These are phyloP conservation scores for Centella asiatica DNA, from an alignment of 129 eudicot species.

Conservation along the genomic window DNA sequence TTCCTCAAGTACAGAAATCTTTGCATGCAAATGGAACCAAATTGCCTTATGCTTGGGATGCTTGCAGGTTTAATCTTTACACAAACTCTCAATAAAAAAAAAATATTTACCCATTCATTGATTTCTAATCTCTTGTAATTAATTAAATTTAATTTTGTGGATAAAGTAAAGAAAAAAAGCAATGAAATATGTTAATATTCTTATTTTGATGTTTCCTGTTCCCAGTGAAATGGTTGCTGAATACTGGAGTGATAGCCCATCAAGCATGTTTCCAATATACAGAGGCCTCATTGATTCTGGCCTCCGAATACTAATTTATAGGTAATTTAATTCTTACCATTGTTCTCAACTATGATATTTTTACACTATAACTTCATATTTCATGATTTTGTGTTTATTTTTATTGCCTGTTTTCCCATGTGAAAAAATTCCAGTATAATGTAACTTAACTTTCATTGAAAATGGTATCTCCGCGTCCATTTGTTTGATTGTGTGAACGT, in stretches of 20 bases:
- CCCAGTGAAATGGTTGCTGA: conserved; percentile 24
- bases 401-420: too few relatives aligned
- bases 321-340: conserved; percentile 19
- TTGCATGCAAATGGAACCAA: conserved; percentile 46
- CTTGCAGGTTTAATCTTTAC: conserved; percentile 39
- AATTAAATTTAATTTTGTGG: too few relatives aligned
- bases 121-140: too few relatives aligned
- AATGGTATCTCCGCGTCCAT: neutral
- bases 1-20: conserved; percentile 30
- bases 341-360: neutral
- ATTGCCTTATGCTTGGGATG: conserved; percentile 39
- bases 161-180: neutral
- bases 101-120: too few relatives aligned
- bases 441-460: neutral
- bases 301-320: conserved; percentile 53
- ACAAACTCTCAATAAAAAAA: too few relatives aligned
- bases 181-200: neutral
- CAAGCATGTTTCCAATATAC: conserved; percentile 52
- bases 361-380: neutral
- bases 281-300: conserved; percentile 45
- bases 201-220: neutral
- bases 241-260: conserved; percentile 43
- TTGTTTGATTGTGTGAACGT: neutral
- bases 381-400: too few relatives aligned
- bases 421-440: too few relatives aligned